phyloP scores from a whole-genome alignment of 768 basidiomycete species.

The Pisolithus microcarpus region DNA sequence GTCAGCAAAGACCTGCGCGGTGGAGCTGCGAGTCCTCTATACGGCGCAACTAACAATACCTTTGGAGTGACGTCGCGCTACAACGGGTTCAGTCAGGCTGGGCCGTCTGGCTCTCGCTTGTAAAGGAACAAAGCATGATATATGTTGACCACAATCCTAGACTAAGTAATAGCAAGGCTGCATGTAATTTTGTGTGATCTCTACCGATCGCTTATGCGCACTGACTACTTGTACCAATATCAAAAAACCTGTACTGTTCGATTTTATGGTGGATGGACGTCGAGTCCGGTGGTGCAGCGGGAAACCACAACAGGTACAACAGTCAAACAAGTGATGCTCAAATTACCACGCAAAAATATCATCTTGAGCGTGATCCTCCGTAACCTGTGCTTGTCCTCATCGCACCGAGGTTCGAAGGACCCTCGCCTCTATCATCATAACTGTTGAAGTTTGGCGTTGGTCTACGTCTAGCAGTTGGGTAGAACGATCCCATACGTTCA shows the following conservation, averaged over 20 bases:
- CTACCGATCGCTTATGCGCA: not conserved
- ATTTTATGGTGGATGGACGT: no score
- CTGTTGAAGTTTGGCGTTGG: constrained; percentile 10
- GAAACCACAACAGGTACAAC: no score
- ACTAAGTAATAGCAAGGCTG: not conserved
- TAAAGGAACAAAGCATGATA: not conserved
- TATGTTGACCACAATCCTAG: no score
- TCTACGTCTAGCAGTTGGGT: constrained; percentile 19
- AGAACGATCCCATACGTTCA: constrained; percentile 25
- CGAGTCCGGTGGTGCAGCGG: no score
- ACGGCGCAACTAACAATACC: constrained; percentile 12
- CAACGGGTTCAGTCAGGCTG: constrained; percentile 4
- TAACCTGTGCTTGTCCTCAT: constrained; percentile 76
- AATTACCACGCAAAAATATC: constrained; percentile 19
- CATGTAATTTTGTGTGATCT: not conserved
- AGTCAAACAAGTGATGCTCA: not conserved
- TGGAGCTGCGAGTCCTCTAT: constrained; percentile 19
- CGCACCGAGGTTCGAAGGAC: constrained; percentile 58
- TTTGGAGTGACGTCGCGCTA: constrained; percentile 5
- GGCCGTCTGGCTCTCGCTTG: not conserved
- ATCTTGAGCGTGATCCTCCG: constrained; percentile 71
- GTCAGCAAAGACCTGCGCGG: constrained; percentile 36
- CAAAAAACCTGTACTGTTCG: not conserved
- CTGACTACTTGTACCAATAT: not conserved
- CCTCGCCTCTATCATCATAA: constrained; percentile 56